Base-by-base conservation (phyloP, 2,329 filamentous ascomycete species). In the Didymella pomorum region DNA sequence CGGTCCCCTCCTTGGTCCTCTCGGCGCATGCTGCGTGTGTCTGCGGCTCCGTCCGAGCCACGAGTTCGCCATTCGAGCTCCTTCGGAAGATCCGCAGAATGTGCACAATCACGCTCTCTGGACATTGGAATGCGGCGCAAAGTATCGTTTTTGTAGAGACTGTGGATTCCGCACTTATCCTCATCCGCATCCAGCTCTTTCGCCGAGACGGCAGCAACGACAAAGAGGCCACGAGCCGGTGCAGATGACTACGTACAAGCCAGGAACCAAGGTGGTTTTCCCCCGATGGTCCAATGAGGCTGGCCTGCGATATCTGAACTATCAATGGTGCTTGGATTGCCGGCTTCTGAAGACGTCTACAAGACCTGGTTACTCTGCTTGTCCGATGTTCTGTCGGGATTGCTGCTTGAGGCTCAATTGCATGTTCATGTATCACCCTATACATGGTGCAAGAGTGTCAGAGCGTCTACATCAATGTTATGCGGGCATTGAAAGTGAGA, bases 81-180 rank as follows among this genome's bases (percentile, higher is more conserved):
- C 23, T 23, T 18, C n/a, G n/a, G n/a, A n/a, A n/a, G n/a, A n/a
- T n/a, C n/a, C n/a, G n/a, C n/a, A n/a, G n/a, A n/a, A n/a, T n/a
- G n/a, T n/a, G n/a, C n/a, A n/a, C n/a, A n/a, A n/a, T n/a, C n/a
- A n/a, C n/a, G n/a, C n/a, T n/a, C 3, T 25, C 14, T 10, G 8
- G n/a, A 37, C 12, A 5, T 7, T 10, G n/a, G 5, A 29, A 2
- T 20, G 1, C n/a, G n/a, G 18, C n/a, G 16, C 23, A n/a, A 44
- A 7, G 1, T 18, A 39, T 37, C 50, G 29, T 2, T 56, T 56
- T 20, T 56, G 53, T 25, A 26, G 21, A 5, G 53, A 56, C 25
- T 50, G 53, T 7, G 53, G 53, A 18, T 46, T 56, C 18, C n/a
- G n/a, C 9, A 14, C 29, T 3, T 56, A 56, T 18, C 52, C 52